Percentiles rank a stretch among this genome's conserved stretches.
These are phyloP conservation scores for Pestalotiopsis sp. DNA, from an alignment of 2,329 filamentous ascomycete genomes.

Conservation along the genomic window DNA sequence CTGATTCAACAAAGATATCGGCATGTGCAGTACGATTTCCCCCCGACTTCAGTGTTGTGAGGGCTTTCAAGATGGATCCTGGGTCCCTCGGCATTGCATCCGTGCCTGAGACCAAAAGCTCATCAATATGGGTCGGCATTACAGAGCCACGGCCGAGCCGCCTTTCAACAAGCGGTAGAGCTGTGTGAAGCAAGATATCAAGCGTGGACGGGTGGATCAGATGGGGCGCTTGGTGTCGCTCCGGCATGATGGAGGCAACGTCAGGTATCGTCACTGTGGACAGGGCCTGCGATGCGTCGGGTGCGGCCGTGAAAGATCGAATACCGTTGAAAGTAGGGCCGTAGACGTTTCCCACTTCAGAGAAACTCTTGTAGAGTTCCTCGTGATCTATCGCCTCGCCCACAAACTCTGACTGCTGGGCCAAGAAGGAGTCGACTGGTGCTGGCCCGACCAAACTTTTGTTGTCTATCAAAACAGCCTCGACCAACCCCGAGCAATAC, in stretches of 20 bases:
- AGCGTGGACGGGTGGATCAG: neutral
- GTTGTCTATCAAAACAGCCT: neutral
- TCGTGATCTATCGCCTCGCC: neutral
- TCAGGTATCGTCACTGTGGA: neutral
- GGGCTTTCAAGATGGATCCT: neutral
- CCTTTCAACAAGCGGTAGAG: neutral
- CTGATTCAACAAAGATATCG: too few species aligned
- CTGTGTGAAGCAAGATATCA: neutral
- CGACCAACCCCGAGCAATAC: neutral
- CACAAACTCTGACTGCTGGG: too few species aligned
- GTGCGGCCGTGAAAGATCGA: neutral
- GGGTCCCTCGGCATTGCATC: neutral
- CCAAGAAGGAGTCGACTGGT: too few species aligned
- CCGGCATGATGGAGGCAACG: neutral
- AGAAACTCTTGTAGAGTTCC: neutral
- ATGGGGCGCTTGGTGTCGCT: neutral
- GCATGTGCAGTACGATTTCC: too few species aligned
- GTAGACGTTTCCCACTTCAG: neutral
- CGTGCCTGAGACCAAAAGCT: neutral
- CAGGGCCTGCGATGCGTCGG: neutral
- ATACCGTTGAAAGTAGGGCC: neutral
- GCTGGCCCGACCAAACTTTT: neutral
- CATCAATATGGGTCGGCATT: neutral
- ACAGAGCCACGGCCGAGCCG: neutral
- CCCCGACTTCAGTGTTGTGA: neutral